phyloP scores from a whole-genome alignment of 805 yeast genomes.

The Debaryomyces hansenii region DNA sequence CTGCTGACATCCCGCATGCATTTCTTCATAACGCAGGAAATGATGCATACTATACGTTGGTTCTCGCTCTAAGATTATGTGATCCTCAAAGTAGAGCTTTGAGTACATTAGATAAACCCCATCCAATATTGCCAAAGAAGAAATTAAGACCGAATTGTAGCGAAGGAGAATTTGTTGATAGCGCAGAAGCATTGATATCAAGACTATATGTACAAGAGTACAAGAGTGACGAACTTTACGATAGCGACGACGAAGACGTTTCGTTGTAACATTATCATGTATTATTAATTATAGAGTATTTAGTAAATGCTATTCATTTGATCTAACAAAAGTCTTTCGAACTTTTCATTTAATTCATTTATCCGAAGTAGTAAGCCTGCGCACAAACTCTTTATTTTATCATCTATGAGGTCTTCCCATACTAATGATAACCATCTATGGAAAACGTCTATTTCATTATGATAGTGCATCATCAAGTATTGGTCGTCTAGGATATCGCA shows the following conservation, averaged over 20 bases:
- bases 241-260: neutral
- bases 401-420: constrained; percentile 41
- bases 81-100: constrained; percentile 40
- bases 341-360: constrained; percentile 19
- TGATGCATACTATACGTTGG: constrained; percentile 62
- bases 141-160: neutral
- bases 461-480: constrained; percentile 19
- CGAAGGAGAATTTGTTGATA: constrained; percentile 7
- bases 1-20: constrained; percentile 53
- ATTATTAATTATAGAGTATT: neutral
- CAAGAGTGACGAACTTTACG: neutral
- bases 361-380: constrained; percentile 40
- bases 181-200: constrained; percentile 1
- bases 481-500: constrained; percentile 34
- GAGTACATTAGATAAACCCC: constrained; percentile 6
- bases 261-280: neutral
- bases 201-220: neutral
- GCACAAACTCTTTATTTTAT: constrained; percentile 34
- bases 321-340: constrained; percentile 31
- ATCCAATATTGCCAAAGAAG: neutral
- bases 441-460: constrained; percentile 17
- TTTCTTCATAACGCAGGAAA: constrained; percentile 71
- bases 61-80: constrained; percentile 47
- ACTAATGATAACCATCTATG: constrained; percentile 26
- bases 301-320: constrained; percentile 27